Evolutionary conservation across 345 rosid genomes (phyloP).

Genomic region (Syzygium grande): DNA sequence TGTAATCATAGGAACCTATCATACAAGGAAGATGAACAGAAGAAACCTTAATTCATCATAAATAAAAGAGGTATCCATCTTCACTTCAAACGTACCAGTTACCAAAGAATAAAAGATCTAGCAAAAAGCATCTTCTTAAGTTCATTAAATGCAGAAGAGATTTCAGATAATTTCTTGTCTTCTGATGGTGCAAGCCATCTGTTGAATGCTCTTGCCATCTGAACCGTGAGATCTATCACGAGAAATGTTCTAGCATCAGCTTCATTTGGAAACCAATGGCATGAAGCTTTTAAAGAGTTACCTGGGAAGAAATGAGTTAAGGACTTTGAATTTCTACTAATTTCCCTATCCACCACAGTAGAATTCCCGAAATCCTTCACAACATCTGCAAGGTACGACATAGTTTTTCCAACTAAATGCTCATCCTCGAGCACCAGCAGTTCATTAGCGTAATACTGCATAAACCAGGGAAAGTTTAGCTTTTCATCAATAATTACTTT

Average conservation of each 20-base stretch:
- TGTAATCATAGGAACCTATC: slow-evolving; percentile 51
- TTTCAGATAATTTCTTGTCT: background rate
- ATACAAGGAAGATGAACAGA: background rate
- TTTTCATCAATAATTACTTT: background rate
- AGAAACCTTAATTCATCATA: background rate
- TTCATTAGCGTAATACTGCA: slow-evolving; percentile 46
- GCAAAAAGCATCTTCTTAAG: background rate
- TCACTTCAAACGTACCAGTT: background rate
- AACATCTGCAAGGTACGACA: slow-evolving; percentile 30
- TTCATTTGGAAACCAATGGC: background rate
- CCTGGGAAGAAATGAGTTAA: slow-evolving; percentile 59
- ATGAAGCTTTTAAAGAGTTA: background rate
- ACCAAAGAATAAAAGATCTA: background rate
- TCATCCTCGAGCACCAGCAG: slow-evolving; percentile 37
- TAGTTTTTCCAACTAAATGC: slow-evolving; percentile 21
- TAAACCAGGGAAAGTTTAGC: background rate
- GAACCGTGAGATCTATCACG: background rate
- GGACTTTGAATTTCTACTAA: slow-evolving; percentile 34
- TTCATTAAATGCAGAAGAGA: background rate
- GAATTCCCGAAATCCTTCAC: slow-evolving; percentile 30
- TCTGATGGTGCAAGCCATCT: background rate
- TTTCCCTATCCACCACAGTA: slow-evolving; percentile 23
- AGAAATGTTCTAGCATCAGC: background rate
- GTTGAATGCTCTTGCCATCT: background rate
- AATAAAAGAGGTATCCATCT: background rate